These are phyloP conservation scores for Funneliformis caledonium DNA, from an alignment of 371 early-diverging fungal species.

Conservation along the genomic window DNA sequence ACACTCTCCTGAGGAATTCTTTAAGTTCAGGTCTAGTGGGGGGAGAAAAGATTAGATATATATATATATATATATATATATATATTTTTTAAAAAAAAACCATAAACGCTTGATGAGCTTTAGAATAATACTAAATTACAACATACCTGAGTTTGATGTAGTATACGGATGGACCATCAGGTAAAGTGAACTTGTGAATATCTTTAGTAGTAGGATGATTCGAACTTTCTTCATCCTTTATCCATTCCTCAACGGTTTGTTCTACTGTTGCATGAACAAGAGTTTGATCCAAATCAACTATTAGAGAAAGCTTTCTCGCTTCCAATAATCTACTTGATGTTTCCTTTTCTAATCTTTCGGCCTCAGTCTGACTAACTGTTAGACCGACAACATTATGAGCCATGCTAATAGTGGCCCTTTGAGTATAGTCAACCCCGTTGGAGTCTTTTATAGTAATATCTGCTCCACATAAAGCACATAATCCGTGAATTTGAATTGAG, in stretches of 20 bases:
- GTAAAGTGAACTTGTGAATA: constrained; percentile 75
- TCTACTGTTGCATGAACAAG: constrained; percentile 96
- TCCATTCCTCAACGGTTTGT: constrained; percentile 79
- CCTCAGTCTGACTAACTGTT: constrained; percentile 62
- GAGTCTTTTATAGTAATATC: constrained; percentile 17
- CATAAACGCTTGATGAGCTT: neutral
- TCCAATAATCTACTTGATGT: constrained; percentile 69
- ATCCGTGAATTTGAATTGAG: constrained; percentile 19
- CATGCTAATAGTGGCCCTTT: constrained; percentile 36
- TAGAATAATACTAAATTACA: neutral
- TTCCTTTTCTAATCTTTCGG: constrained; percentile 75
- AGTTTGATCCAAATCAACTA: constrained; percentile 99
- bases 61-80: no score
- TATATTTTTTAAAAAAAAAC: no score
- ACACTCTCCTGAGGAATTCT: constrained; percentile 76
- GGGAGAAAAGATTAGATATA: no score
- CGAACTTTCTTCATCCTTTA: constrained; percentile 70
- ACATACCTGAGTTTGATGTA: constrained; percentile 65
- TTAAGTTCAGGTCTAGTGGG: constrained; percentile 71
- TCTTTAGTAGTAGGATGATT: constrained; percentile 66
- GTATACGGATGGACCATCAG: constrained; percentile 69
- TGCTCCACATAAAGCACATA: constrained; percentile 35
- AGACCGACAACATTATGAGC: constrained; percentile 26
- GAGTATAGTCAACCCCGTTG: constrained; percentile 15
- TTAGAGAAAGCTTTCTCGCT: constrained; percentile 84